Base-by-base conservation (phyloP, 2,329 filamentous ascomycete species). In the Colletotrichum spinosum region DNA sequence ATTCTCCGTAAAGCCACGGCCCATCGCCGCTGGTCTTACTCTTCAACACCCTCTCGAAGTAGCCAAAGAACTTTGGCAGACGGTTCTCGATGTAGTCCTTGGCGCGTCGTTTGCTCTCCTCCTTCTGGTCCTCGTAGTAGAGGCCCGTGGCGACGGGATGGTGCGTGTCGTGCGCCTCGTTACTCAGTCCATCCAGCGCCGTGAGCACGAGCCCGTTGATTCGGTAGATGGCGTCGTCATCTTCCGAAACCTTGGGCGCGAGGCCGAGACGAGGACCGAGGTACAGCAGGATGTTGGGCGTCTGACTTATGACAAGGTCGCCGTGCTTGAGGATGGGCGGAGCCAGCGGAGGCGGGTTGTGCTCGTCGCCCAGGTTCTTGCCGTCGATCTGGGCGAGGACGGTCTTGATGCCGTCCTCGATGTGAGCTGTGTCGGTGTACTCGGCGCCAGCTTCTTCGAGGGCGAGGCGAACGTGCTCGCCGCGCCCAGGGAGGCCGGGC, bases 41-140 rank as follows among this genome's bases (percentile, higher is more conserved):
- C 68, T 81, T 79, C 6, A 95, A 74, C 15, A 90, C 84, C 1
- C 89, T 80, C 79, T 93, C 86, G 69, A 93, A 91, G 75, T 91
- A 93, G 2, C 78, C 82, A 25, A 94, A 76, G 72, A 89, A 93
- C 78, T 93, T 94, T 15, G 92, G 91, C 38, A 94, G 80, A 1
- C 92, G 81, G 48, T 80, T 83, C 58, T 83, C 77, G 8, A 88
- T 79, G 63, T 89, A 93, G 60, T 88, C 83, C 46, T 79, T 79
- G 8, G 86, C 83, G 67, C 83, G 85, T 64, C 81, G 82, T 72
- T 88, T 78, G 13, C 88, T 82, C 74, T 92, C 92, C 0, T 82
- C 79, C 74, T 90, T 92, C 77, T 95, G 92, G 34, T 94, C 90
- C 72, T 93, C 90, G 71, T 94, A 95, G 74, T 89, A 91, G 5